Percentiles rank a stretch among this genome's conserved stretches.
phyloP scores from a whole-genome alignment of 23 red algal species.

The Gracilaria gracilis region DNA sequence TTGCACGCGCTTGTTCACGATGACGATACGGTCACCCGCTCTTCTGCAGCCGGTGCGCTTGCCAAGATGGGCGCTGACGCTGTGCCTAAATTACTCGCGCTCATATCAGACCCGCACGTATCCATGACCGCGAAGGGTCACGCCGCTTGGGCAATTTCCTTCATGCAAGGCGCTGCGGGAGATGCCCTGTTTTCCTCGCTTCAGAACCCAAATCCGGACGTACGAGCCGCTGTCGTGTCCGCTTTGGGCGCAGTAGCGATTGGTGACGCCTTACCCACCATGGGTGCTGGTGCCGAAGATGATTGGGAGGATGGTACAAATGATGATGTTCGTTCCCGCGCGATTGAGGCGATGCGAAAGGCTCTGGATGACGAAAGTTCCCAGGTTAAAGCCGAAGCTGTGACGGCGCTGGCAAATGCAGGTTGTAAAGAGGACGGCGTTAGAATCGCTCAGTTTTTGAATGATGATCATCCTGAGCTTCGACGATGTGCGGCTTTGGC shows the following conservation, averaged over 20 bases:
- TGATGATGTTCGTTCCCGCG: slow-evolving; percentile 48
- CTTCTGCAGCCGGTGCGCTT: slow-evolving; percentile 76
- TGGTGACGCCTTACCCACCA: slow-evolving; percentile 69
- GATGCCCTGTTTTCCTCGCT: slow-evolving; percentile 46
- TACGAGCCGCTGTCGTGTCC: slow-evolving; percentile 62
- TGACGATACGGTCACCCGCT: slow-evolving; percentile 68
- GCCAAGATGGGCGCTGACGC: slow-evolving; percentile 74
- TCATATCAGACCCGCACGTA: slow-evolving; percentile 43
- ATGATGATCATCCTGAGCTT: slow-evolving; percentile 49
- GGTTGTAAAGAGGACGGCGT: slow-evolving; percentile 34
- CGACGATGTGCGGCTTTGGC: slow-evolving; percentile 65
- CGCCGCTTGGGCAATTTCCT: slow-evolving; percentile 78
- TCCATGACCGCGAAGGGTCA: slow-evolving; percentile 81
- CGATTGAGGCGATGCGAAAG: slow-evolving; percentile 35
- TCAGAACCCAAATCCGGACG: slow-evolving; percentile 43
- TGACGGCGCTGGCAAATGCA: slow-evolving; percentile 68
- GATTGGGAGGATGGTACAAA: slow-evolving; percentile 55
- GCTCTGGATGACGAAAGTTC: slow-evolving; percentile 58
- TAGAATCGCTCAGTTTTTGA: slow-evolving; percentile 53
- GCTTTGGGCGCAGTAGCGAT: slow-evolving; percentile 74
- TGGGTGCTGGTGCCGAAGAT: slow-evolving; percentile 66
- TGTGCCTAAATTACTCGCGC: slow-evolving; percentile 57
- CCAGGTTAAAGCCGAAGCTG: slow-evolving; percentile 72
- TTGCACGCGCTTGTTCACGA: slow-evolving; percentile 62
- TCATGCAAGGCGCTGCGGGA: slow-evolving; percentile 71